Evolutionary conservation across 83 land plant species (phyloP).

Genomic region (Picea mariana): DNA sequence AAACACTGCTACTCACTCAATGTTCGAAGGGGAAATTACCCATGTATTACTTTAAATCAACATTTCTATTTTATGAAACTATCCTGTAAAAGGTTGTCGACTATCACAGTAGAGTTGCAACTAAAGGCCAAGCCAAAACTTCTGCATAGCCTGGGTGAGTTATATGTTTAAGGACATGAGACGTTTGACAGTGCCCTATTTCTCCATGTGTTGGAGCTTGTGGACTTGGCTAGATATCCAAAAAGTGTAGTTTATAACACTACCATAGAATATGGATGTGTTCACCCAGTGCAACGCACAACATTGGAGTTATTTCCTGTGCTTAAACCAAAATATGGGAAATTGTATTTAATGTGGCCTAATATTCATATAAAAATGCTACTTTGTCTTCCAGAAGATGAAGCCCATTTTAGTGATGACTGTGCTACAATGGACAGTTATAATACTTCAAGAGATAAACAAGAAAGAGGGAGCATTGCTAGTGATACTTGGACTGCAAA

Average conservation of each 20-base stretch:
- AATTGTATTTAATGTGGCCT: constrained; percentile 66
- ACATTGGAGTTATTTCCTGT: constrained; percentile 77
- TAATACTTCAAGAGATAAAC: background rate
- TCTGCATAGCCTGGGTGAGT: constrained; percentile 83
- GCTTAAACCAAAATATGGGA: constrained; percentile 59
- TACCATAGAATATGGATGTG: constrained; percentile 48
- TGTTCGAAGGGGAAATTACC: constrained; percentile 80
- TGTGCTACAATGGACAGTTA: background rate
- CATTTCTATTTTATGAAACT: constrained; percentile 65
- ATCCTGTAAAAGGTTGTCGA: constrained; percentile 45
- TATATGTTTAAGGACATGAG: constrained; percentile 70
- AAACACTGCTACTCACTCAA: constrained; percentile 70
- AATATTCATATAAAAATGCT: constrained; percentile 49
- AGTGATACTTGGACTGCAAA: background rate
- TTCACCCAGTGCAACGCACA: constrained; percentile 70
- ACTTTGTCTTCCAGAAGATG: constrained; percentile 57
- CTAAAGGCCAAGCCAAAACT: constrained; percentile 86
- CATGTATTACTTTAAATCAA: constrained; percentile 55
- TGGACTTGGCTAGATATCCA: constrained; percentile 50
- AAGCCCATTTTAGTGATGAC: constrained; percentile 3
- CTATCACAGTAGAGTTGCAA: constrained; percentile 42
- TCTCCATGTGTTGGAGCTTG: constrained; percentile 45
- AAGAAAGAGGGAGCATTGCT: background rate
- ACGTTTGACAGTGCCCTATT: constrained; percentile 74
- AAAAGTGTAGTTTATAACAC: constrained; percentile 32